Percentiles rank a stretch among this genome's conserved stretches.
phyloP scores from a whole-genome alignment of 371 early-diverging fungal genomes.

The Zancudomyces culisetae region DNA sequence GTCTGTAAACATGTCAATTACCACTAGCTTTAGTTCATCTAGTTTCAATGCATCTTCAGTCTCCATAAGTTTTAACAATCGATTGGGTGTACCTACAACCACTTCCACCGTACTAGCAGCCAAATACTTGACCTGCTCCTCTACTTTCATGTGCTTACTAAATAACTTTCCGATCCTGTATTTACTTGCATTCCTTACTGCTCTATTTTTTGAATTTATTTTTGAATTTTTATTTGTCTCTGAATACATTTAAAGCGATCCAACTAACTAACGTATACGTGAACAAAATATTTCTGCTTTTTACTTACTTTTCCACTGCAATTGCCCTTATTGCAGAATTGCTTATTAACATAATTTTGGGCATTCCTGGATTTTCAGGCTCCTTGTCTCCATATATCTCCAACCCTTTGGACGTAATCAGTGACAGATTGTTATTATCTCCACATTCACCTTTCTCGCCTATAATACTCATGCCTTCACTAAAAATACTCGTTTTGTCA shows the following conservation, averaged over 20 bases:
- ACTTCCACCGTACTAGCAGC: constrained; percentile 37
- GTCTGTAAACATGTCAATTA: constrained; percentile 53
- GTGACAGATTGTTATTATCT: too few relatives aligned
- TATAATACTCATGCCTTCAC: too few relatives aligned
- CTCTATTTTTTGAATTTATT: not conserved
- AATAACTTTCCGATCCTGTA: constrained; percentile 49
- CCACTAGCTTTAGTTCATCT: constrained; percentile 40
- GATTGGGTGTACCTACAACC: constrained; percentile 68
- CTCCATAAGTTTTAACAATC: constrained; percentile 44
- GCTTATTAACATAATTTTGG: constrained; percentile 46
- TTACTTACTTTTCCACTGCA: constrained; percentile 33
- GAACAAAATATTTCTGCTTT: too few relatives aligned
- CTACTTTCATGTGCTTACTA: constrained; percentile 64
- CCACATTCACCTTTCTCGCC: too few relatives aligned
- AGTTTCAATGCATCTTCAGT: constrained; percentile 34
- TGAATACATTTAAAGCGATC: too few relatives aligned
- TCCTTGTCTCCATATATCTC: too few relatives aligned
- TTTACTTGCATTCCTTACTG: not conserved
- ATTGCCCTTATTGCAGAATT: constrained; percentile 56
- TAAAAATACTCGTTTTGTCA: too few relatives aligned
- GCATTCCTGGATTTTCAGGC: constrained; percentile 28
- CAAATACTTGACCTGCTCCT: constrained; percentile 44
- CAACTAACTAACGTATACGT: too few relatives aligned
- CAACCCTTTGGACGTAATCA: too few relatives aligned
- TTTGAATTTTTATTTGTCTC: too few relatives aligned